phyloP scores from a whole-genome alignment of 768 basidiomycete genomes.

The Termitomyces sp. region DNA sequence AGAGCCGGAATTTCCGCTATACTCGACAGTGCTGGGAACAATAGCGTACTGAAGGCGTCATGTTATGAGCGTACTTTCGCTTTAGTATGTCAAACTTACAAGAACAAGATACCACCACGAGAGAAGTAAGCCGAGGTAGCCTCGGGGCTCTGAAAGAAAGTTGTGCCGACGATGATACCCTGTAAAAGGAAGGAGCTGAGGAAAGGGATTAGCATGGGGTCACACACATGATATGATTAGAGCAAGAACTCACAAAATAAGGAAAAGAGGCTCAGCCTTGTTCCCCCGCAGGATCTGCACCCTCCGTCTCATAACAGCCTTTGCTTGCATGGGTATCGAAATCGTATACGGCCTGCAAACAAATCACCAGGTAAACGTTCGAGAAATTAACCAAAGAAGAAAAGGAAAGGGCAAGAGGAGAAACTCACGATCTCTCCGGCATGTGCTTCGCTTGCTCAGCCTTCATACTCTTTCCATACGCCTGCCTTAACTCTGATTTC shows the following conservation, averaged over 20 bases:
- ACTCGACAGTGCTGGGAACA: conserved; percentile 52
- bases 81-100: conserved; percentile 32
- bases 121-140: conserved; percentile 62
- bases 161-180: conserved; percentile 50
- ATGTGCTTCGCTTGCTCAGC: conserved; percentile 49
- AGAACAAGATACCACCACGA: conserved; percentile 76
- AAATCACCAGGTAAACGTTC: no score
- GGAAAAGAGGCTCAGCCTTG: conserved; percentile 21
- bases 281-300: conserved; percentile 32
- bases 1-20: conserved; percentile 64
- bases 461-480: conserved; percentile 39
- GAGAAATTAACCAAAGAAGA: background rate
- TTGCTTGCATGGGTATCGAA: conserved; percentile 30
- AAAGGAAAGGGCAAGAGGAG: no score
- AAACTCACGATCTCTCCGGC: conserved; percentile 20
- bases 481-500: conserved; percentile 28
- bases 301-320: conserved; percentile 32
- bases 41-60: conserved; percentile 34
- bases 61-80: background rate
- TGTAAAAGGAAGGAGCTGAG: conserved; percentile 48
- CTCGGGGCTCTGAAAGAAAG: conserved; percentile 53
- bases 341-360: conserved; percentile 28
- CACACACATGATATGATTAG: background rate
- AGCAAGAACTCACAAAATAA: conserved; percentile 21
- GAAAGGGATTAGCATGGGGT: background rate